Conservation (phyloP, 2,329 filamentous ascomycete species). For the Paraphaeosphaeria minitans region DNA sequence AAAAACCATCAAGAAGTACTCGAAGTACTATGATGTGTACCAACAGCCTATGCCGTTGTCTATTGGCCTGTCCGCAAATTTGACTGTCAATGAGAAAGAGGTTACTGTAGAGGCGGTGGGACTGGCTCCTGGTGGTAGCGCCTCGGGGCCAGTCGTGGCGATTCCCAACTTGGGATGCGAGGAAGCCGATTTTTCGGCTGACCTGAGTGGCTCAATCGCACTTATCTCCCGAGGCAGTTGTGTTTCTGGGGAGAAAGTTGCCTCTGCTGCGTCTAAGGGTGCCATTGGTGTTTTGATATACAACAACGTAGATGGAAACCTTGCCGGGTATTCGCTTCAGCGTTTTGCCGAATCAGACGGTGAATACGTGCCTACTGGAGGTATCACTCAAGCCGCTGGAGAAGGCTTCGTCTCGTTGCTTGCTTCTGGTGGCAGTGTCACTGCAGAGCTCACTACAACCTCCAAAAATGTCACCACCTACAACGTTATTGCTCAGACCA, state of each 20-base stretch:
- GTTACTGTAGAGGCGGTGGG: slow-evolving; percentile 34
- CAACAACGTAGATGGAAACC: slow-evolving; percentile 67
- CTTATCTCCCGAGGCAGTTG: slow-evolving; percentile 73
- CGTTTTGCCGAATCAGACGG: slow-evolving; percentile 57
- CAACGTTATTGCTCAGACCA: slow-evolving; percentile 67
- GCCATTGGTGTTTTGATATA: slow-evolving; percentile 73
- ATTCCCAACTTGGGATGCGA: slow-evolving; percentile 44
- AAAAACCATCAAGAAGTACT: slow-evolving; percentile 32
- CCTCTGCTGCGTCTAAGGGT: slow-evolving; percentile 60
- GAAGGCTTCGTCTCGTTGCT: slow-evolving; percentile 61
- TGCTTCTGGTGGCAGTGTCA: slow-evolving; percentile 43
- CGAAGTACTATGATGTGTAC: slow-evolving; percentile 46
- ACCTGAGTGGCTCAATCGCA: slow-evolving; percentile 67
- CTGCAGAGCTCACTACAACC: slow-evolving; percentile 33
- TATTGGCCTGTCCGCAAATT: slow-evolving; percentile 32
- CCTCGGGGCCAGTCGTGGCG: slow-evolving; percentile 36
- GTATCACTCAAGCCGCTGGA: slow-evolving; percentile 66
- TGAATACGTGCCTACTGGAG: slow-evolving; percentile 68
- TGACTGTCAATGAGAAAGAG: slow-evolving; percentile 37
- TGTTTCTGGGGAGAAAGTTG: slow-evolving; percentile 73
- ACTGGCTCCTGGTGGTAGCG: slow-evolving; percentile 39
- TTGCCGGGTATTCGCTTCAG: slow-evolving; percentile 50
- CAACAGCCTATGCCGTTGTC: slow-evolving; percentile 35
- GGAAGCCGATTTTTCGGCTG: slow-evolving; percentile 64
- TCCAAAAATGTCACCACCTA: slow-evolving; percentile 31